Evolutionary conservation across 495 filamentous ascomycete genomes (phyloP), one percentile per base, ranked within the genome.

Genomic region (Xylaria castorea): DNA sequence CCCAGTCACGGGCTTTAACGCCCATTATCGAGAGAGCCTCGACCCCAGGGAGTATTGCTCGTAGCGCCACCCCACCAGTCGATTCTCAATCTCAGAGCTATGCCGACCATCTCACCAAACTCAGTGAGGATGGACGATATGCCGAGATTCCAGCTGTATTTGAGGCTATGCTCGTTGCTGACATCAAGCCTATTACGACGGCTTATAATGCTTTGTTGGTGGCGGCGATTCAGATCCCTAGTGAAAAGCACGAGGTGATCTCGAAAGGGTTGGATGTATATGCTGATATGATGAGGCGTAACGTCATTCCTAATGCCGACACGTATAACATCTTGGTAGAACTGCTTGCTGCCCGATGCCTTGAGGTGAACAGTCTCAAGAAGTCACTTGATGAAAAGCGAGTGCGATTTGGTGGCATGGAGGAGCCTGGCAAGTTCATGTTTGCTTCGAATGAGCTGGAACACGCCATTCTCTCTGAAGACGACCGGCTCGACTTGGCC

Each of bases 221-320:
- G 75, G 93, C 97, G 36, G 94, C 93, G 30, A 90, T 97, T 71
- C 84, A 92, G 71, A 86, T 97, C 27, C 88, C 91, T 1, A 84
- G 84, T 7, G 89, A 93, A 76, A 90, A 90, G 78, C 89, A 91
- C 63, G 92, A 94, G 82, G 87, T 94, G 12, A 91, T 97, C 32
- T 89, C 93, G 60, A 97, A 97, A 83, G 94, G 93, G 7, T 88
- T 98, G 62, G 94, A 95, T 86, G 92, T 98, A 70, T 98, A 98
- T 83, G 92, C 94, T 53, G 94, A 98, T 80, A 97, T 99, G 95
- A 91, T 97, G 74, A 88, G 92, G 72, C 92, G 94, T 61, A 91
- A 91, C 76, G 91, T 98, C 53, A 81, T 86, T 34, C 95, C 95
- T 20, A 91, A 97, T 77, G 90, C 91, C 71, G 87, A 91, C 66